Conservation (phyloP, 257 asterid genomes). For the Haberlea rhodopensis region DNA sequence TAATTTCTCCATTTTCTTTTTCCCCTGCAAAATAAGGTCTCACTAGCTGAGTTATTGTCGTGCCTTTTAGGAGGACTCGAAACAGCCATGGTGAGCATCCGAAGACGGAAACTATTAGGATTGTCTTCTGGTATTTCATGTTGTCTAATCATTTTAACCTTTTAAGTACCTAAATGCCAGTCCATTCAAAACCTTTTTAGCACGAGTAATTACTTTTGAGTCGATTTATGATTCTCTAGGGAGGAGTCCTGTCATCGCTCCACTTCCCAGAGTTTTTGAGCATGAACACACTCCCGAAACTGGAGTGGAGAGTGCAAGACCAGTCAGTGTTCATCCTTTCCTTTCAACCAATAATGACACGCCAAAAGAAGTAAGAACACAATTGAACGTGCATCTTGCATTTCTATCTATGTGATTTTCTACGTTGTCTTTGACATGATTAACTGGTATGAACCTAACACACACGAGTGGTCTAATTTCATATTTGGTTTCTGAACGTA, state of each 20-base stretch:
- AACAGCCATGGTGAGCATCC: constrained; percentile 83
- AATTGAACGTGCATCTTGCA: constrained; percentile 17
- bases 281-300: constrained; percentile 39
- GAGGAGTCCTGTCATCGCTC: constrained; percentile 44
- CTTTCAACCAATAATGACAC: constrained; percentile 42
- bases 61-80: constrained; percentile 34
- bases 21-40: background rate
- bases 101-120: constrained; percentile 65
- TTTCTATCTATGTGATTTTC: constrained; percentile 1
- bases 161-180: background rate
- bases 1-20: background rate
- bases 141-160: background rate
- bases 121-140: constrained; percentile 57
- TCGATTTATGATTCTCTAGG: constrained; percentile 38
- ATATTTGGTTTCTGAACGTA: too few relatives aligned
- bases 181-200: background rate
- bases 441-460: background rate
- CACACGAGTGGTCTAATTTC: background rate
- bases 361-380: constrained; percentile 57
- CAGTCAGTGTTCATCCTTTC: constrained; percentile 47
- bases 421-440: background rate
- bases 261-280: constrained; percentile 46
- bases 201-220: constrained; percentile 9
- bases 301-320: constrained; percentile 37
- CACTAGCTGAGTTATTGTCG: constrained; percentile 18